Evolutionary conservation across 371 early-diverging fungal genomes (phyloP).

Genomic region (Mucor saturninus): DNA sequence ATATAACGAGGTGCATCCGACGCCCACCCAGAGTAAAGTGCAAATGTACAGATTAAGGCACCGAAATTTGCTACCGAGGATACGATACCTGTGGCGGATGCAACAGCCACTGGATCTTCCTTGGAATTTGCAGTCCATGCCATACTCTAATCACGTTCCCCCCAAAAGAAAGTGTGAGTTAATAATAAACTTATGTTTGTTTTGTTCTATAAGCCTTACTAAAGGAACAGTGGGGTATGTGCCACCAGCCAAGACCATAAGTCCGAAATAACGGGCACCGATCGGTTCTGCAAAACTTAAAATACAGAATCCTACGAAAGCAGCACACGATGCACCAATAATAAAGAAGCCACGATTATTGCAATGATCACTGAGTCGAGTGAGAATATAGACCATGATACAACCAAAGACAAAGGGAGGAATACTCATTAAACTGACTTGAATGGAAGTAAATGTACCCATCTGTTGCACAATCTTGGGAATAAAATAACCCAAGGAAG

Average conservation of each 20-base stretch:
- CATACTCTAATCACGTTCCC: slow-evolving; percentile 37
- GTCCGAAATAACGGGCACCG: slow-evolving; percentile 50
- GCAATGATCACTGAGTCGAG: slow-evolving; percentile 41
- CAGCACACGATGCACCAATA: slow-evolving; percentile 38
- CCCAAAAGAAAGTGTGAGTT: too few species aligned
- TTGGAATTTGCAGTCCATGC: slow-evolving; percentile 59
- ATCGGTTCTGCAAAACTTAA: slow-evolving; percentile 44
- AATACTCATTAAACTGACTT: slow-evolving; percentile 56
- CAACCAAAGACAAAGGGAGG: slow-evolving; percentile 57
- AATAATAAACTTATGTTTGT: not conserved
- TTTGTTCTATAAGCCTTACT: slow-evolving; percentile 28
- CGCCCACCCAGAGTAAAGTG: slow-evolving; percentile 54
- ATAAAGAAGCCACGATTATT: slow-evolving; percentile 50
- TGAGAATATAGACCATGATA: slow-evolving; percentile 43
- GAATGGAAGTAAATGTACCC: slow-evolving; percentile 45
- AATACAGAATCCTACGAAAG: slow-evolving; percentile 47
- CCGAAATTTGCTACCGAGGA: slow-evolving; percentile 57
- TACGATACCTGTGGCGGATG: slow-evolving; percentile 54
- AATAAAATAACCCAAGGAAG: slow-evolving; percentile 52
- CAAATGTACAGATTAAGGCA: slow-evolving; percentile 52
- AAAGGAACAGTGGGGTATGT: slow-evolving; percentile 57
- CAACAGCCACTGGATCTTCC: slow-evolving; percentile 45
- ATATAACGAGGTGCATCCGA: slow-evolving; percentile 53
- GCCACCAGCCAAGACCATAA: slow-evolving; percentile 53
- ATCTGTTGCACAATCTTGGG: slow-evolving; percentile 55